Evolutionary conservation across 495 filamentous ascomycete genomes (phyloP).

Genomic region (Copromyces sp.): DNA sequence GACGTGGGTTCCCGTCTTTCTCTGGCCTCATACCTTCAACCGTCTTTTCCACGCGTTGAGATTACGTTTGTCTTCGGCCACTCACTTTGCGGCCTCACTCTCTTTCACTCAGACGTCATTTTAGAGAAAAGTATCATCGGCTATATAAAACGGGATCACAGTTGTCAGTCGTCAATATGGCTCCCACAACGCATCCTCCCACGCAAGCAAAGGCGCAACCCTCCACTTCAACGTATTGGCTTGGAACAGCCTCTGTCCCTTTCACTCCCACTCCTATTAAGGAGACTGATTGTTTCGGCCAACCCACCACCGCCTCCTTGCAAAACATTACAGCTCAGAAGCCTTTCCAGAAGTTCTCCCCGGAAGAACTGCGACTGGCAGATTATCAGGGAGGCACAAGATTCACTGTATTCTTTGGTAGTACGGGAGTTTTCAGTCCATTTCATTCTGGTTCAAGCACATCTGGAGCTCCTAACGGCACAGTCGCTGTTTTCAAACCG

Average conservation of each 20-base stretch:
- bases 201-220: not conserved
- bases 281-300: not conserved
- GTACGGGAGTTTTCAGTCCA: not conserved
- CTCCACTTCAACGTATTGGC: not conserved
- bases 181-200: not conserved
- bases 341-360: not conserved
- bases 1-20: not conserved
- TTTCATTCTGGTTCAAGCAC: not conserved
- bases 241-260: not conserved
- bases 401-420: not conserved
- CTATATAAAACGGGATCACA: not conserved
- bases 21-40: not conserved
- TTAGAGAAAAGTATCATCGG: not conserved
- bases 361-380: not conserved
- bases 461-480: not conserved
- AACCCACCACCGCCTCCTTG: not conserved
- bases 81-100: not conserved
- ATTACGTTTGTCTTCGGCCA: not conserved
- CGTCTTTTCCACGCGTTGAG: not conserved
- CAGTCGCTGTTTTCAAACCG: not conserved
- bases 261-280: not conserved
- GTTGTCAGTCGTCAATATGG: not conserved
- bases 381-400: not conserved
- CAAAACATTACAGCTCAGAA: not conserved
- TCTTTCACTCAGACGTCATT: not conserved